Conservation (phyloP, 768 basidiomycete genomes). For the Suillus tomentosus region DNA sequence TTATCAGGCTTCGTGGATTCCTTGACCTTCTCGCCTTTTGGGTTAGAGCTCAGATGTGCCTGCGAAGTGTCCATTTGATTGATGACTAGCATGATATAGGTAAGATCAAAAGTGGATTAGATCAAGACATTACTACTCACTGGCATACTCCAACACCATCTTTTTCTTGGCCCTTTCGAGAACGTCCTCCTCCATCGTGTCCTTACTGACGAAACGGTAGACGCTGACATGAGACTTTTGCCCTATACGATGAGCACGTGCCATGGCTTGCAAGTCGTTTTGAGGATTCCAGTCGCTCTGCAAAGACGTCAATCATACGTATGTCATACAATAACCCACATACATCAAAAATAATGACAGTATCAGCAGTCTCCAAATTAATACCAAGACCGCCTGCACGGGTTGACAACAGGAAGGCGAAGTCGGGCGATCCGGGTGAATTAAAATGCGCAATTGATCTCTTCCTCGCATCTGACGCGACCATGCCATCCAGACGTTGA, state of each 20-base stretch:
- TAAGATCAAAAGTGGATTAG: conserved; percentile 2
- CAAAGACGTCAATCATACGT: conserved; percentile 17
- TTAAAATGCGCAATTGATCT: conserved; percentile 98
- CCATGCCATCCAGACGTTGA: conserved; percentile 95
- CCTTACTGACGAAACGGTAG: conserved; percentile 97
- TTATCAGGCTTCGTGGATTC: conserved; percentile 77
- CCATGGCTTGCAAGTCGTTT: conserved; percentile 99
- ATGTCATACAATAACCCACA: conserved; percentile 34
- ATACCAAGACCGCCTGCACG: conserved; percentile 97
- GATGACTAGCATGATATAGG: conserved; percentile 67
- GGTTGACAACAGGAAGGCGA: conserved; percentile 95
- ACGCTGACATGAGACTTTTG: conserved; percentile 99
- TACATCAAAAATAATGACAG: conserved; percentile 98
- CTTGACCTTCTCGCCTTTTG: conserved; percentile 66
- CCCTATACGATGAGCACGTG: conserved; percentile 97
- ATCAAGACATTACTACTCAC: conserved; percentile 54
- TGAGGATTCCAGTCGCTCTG: conserved; percentile 99
- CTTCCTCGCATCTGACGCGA: conserved; percentile 90
- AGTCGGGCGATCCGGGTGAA: conserved; percentile 88
- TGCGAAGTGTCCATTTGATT: conserved; percentile 99
- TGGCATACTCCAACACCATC: conserved; percentile 99
- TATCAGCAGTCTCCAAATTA: conserved; percentile 98
- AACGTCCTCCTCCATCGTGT: conserved; percentile 99
- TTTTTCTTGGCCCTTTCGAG: conserved; percentile 98
- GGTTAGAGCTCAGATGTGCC: conserved; percentile 89